phyloP scores from a whole-genome alignment of 208 protist genomes.

The Leishmania lainsoni region DNA sequence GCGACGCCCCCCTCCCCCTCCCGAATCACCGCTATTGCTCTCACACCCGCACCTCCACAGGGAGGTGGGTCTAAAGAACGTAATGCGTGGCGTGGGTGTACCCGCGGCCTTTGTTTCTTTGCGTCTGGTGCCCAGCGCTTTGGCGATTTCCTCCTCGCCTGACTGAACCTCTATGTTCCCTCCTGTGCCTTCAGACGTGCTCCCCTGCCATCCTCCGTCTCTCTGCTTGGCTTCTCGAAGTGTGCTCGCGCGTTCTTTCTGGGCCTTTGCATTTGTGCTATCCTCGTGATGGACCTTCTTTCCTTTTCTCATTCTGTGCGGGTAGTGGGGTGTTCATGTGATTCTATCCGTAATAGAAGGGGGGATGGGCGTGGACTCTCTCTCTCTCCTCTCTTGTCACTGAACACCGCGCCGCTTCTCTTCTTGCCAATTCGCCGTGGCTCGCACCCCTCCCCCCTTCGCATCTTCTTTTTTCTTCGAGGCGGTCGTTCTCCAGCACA shows the following conservation, averaged over 20 bases:
- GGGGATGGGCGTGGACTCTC: background rate
- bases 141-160: background rate
- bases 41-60: no score
- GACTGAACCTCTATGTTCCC: background rate
- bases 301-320: background rate
- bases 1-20: background rate
- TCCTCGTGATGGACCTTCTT: background rate
- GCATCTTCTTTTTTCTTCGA: background rate
- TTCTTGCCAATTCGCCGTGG: background rate
- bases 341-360: background rate
- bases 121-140: background rate
- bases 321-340: background rate
- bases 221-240: no score
- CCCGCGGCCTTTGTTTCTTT: no score
- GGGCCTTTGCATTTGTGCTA: no score
- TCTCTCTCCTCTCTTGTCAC: background rate
- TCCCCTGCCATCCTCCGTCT: no score
- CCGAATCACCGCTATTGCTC: no score
- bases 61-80: no score
- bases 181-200: background rate
- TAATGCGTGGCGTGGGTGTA: no score
- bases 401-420: background rate
- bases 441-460: background rate
- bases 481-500: background rate
- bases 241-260: background rate